phyloP scores from a whole-genome alignment of 768 basidiomycete genomes.

The Ramaria sp. region DNA sequence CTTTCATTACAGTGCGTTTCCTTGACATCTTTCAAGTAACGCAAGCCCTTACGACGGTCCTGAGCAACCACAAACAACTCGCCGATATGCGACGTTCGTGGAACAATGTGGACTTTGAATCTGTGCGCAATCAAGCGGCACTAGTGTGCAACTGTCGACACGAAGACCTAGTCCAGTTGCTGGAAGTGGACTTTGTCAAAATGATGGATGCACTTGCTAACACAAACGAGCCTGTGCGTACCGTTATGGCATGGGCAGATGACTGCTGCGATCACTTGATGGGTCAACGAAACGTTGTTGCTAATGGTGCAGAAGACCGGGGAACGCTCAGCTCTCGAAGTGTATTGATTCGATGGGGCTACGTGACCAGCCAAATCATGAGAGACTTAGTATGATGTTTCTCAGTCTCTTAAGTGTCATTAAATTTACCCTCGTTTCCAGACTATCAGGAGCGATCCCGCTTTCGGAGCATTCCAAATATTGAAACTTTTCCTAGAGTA shows the following conservation, averaged over 20 bases:
- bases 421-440: conserved; percentile 19
- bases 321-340: conserved; percentile 78
- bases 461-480: conserved; percentile 89
- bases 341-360: conserved; percentile 83
- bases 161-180: conserved; percentile 73
- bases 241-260: conserved; percentile 87
- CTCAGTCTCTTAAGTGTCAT: background rate
- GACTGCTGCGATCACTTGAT: conserved; percentile 80
- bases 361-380: conserved; percentile 90
- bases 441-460: conserved; percentile 88
- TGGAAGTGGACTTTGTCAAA: conserved; percentile 77
- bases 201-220: conserved; percentile 63
- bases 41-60: conserved; percentile 78
- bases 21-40: conserved; percentile 89
- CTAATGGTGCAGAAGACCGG: conserved; percentile 56
- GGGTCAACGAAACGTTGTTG: conserved; percentile 45
- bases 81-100: conserved; percentile 81
- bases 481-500: conserved; percentile 85
- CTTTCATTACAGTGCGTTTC: conserved; percentile 56
- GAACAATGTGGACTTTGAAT: conserved; percentile 83
- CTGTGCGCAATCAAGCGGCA: conserved; percentile 86
- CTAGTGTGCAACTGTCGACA: conserved; percentile 89
- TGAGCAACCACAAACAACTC: conserved; percentile 79
- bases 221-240: conserved; percentile 70
- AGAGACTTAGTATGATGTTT: conserved; percentile 60